These are phyloP conservation scores for Rosellinia necatrix DNA, from an alignment of 2,329 filamentous ascomycete species.

Conservation along the genomic window DNA sequence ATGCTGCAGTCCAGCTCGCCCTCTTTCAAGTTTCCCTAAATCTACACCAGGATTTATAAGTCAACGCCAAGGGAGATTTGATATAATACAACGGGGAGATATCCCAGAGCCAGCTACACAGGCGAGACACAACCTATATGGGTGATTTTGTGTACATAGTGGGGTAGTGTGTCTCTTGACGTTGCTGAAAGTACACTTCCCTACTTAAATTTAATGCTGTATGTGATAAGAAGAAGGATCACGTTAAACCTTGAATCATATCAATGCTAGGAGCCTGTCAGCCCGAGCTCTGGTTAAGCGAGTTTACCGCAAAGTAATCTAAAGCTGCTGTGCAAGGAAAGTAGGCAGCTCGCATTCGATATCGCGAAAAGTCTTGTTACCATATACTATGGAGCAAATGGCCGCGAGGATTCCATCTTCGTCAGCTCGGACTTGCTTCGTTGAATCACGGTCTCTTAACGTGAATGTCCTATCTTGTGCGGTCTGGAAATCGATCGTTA, in stretches of 20 bases:
- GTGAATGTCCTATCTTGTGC: slow-evolving; percentile 86
- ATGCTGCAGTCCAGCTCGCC: too few species aligned
- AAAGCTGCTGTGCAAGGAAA: slow-evolving; percentile 77
- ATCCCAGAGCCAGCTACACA: too few species aligned
- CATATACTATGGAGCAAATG: slow-evolving; percentile 56
- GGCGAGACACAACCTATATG: too few species aligned
- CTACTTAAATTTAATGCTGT: neutral
- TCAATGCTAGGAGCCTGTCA: neutral
- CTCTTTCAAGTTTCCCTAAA: too few species aligned
- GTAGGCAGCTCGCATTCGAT: slow-evolving; percentile 78
- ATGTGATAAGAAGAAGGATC: too few species aligned
- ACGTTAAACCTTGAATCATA: neutral
- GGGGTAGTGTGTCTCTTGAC: too few species aligned
- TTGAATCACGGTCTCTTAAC: slow-evolving; percentile 87
- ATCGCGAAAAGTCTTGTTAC: slow-evolving; percentile 66
- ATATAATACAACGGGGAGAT: too few species aligned
- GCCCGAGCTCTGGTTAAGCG: neutral
- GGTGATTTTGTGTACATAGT: too few species aligned
- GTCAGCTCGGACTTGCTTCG: slow-evolving; percentile 84
- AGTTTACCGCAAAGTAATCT: slow-evolving; percentile 36
- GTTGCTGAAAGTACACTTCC: neutral
- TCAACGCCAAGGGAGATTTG: too few species aligned
- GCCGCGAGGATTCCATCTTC: slow-evolving; percentile 80
- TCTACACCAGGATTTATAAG: too few species aligned
- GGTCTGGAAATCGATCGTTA: slow-evolving; percentile 96